These are phyloP conservation scores for Furcasterigmium furcatum DNA, from an alignment of 2,329 filamentous ascomycete genomes.

Conservation along the genomic window DNA sequence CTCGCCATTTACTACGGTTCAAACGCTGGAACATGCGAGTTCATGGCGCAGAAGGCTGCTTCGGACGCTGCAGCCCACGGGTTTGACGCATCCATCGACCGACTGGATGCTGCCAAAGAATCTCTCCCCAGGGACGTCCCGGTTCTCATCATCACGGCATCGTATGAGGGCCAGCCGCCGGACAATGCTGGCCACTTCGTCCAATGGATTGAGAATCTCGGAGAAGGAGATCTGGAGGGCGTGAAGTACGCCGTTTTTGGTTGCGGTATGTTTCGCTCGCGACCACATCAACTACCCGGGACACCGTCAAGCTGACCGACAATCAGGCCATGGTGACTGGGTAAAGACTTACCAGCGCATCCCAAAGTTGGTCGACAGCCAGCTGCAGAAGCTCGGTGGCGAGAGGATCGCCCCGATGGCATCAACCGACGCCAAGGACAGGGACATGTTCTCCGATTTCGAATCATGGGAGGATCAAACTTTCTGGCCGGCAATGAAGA, in stretches of 20 bases:
- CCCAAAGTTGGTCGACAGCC: constrained; percentile 58
- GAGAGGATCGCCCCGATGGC: constrained; percentile 42
- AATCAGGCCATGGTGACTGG: constrained; percentile 58
- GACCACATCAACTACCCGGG: no score
- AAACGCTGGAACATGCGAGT: constrained; percentile 67
- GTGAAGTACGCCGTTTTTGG: constrained; percentile 65
- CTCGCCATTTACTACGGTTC: constrained; percentile 66
- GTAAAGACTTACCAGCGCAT: constrained; percentile 63
- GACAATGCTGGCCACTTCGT: constrained; percentile 67
- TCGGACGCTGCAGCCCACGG: constrained; percentile 52
- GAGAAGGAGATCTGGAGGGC: constrained; percentile 43
- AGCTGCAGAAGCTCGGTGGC: constrained; percentile 35
- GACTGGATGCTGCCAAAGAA: constrained; percentile 54
- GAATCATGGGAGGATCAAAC: constrained; percentile 63
- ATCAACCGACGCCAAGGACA: constrained; percentile 55
- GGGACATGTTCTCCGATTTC: constrained; percentile 66
- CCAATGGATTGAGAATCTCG: constrained; percentile 54
- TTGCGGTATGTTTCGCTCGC: no score
- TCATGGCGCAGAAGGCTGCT: constrained; percentile 58
- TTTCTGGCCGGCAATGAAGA: constrained; percentile 46
- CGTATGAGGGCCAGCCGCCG: constrained; percentile 68
- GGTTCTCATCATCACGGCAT: constrained; percentile 60
- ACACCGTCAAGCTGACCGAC: no score
- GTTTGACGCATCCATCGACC: constrained; percentile 47
- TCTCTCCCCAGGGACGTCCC: constrained; percentile 54